These are phyloP conservation scores for Aureobasidium pullulans DNA, from an alignment of 2,329 filamentous ascomycete genomes.

Conservation along the genomic window DNA sequence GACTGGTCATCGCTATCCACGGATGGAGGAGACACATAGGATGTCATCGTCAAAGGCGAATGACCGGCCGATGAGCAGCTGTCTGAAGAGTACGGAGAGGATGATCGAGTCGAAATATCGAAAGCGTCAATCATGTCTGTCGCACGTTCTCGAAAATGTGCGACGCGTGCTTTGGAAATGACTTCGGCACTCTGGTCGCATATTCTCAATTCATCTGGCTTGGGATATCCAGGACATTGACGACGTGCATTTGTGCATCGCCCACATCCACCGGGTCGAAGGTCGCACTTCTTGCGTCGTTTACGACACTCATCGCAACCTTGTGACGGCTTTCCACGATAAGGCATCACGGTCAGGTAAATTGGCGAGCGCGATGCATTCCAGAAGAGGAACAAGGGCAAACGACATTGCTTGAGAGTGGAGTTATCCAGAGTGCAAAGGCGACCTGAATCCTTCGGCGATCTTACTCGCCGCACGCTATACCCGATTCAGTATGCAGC, in stretches of 20 bases:
- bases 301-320: constrained; percentile 8
- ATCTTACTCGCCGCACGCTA: not conserved
- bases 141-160: not conserved
- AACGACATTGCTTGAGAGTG: not conserved
- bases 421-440: not conserved
- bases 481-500: not conserved
- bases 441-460: constrained; percentile 2
- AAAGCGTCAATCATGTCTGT: not conserved
- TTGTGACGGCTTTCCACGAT: not conserved
- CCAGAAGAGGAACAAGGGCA: not conserved
- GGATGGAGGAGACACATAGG: not conserved
- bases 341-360: not conserved
- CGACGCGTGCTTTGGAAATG: not conserved
- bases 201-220: not conserved
- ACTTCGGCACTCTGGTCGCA: not conserved
- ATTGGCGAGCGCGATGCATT: not conserved
- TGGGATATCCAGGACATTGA: constrained; percentile 4
- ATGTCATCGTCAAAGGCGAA: not conserved
- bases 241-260: not conserved
- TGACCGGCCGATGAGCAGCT: not conserved
- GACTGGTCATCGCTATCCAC: not conserved
- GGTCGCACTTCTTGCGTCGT: constrained; percentile 8
- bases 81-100: not conserved
- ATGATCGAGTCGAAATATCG: not conserved
- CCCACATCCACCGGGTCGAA: not conserved